Percentiles rank a stretch among this genome's conserved stretches.
phyloP scores from a whole-genome alignment of 495 filamentous ascomycete species.

The Amphirosellinia nigrospora region DNA sequence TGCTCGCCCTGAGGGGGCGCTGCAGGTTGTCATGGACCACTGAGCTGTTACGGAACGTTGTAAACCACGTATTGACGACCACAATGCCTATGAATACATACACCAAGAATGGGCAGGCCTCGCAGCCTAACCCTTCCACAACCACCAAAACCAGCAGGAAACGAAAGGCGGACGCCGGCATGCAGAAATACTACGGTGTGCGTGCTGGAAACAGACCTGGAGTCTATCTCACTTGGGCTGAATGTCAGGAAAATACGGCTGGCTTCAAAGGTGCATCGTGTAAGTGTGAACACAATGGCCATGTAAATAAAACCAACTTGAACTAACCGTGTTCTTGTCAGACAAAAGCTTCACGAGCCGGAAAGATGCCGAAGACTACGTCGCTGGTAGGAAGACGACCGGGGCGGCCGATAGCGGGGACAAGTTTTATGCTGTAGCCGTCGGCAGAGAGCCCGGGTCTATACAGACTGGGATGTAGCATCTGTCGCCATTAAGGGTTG shows the following conservation, averaged over 20 bases:
- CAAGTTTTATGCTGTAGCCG: constrained; percentile 82
- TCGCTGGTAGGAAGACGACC: constrained; percentile 64
- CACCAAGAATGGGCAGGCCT: constrained; percentile 27
- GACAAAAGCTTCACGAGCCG: constrained; percentile 83
- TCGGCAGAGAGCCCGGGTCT: constrained; percentile 83
- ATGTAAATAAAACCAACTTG: neutral
- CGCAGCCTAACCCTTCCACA: constrained; percentile 7
- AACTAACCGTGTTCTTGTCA: constrained; percentile 40
- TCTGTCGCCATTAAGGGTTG: constrained; percentile 78
- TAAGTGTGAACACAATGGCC: constrained; percentile 51
- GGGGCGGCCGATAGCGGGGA: constrained; percentile 30
- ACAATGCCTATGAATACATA: constrained; percentile 34
- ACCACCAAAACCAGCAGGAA: constrained; percentile 41
- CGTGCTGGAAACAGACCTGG: constrained; percentile 77
- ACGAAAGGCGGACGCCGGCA: constrained; percentile 47
- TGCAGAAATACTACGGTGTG: constrained; percentile 87
- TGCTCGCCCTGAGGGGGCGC: constrained; percentile 21
- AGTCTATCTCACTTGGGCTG: constrained; percentile 83
- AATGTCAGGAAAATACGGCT: constrained; percentile 80
- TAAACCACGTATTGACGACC: constrained; percentile 20
- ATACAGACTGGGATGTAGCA: constrained; percentile 83
- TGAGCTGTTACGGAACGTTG: constrained; percentile 21
- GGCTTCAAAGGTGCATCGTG: constrained; percentile 86
- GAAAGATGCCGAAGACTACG: constrained; percentile 79
- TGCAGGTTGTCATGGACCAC: constrained; percentile 36